Percentiles rank a stretch among this genome's conserved stretches.
These are phyloP conservation scores for Trametes elegans DNA, from an alignment of 768 basidiomycete genomes.

Conservation along the genomic window DNA sequence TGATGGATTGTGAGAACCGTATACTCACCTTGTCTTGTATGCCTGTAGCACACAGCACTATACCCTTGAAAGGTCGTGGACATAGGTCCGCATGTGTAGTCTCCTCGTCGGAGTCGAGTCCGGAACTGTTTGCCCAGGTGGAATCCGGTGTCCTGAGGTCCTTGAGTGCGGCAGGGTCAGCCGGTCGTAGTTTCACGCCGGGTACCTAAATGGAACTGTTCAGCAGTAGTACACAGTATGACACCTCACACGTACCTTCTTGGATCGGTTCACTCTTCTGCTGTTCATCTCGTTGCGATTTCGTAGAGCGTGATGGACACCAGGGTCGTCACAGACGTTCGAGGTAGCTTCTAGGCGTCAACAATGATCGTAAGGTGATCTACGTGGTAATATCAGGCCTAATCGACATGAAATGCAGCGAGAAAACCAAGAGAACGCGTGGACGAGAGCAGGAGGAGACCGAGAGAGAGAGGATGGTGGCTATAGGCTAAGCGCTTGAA, in stretches of 20 bases:
- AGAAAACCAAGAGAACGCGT: background rate
- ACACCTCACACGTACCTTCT: slow-evolving; percentile 46
- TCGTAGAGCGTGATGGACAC: background rate
- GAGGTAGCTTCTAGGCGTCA: background rate
- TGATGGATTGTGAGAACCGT: background rate
- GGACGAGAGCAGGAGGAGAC: background rate
- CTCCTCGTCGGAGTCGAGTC: slow-evolving; percentile 41
- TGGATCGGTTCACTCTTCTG: slow-evolving; percentile 63
- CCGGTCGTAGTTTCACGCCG: slow-evolving; percentile 78
- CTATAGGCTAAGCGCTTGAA: background rate
- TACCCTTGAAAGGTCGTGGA: slow-evolving; percentile 65
- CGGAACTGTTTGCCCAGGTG: slow-evolving; percentile 38
- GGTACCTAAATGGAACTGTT: slow-evolving; percentile 53
- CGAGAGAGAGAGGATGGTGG: background rate
- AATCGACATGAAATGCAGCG: no score
- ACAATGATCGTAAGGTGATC: no score
- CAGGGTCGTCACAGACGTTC: background rate
- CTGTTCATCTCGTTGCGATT: slow-evolving; percentile 1
- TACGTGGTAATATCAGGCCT: no score
- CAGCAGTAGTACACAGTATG: background rate
- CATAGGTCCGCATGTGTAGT: slow-evolving; percentile 28
- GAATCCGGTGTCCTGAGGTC: slow-evolving; percentile 43
- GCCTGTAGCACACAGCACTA: slow-evolving; percentile 74
- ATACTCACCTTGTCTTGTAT: slow-evolving; percentile 69
- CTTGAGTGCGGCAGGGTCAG: slow-evolving; percentile 32